Base-by-base conservation (phyloP, 208 protist genomes). In the Blastocrithidia nonstop region DNA sequence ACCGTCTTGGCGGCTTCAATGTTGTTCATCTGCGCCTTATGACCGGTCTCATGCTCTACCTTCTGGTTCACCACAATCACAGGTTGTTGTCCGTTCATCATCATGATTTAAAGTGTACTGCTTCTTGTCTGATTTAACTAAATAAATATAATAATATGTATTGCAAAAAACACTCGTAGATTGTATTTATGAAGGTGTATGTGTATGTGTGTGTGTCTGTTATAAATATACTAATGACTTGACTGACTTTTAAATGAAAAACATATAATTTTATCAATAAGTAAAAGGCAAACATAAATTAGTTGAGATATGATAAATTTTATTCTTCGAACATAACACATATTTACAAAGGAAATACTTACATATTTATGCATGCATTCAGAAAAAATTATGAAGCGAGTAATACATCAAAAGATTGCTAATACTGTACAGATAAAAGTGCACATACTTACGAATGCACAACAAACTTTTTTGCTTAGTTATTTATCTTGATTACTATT, bases 1-100 rank as follows among this genome's bases (percentile, higher is more conserved):
- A 99, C 96, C 2, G 95, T 93, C 69, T 97, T 98, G 24, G 93
- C 96, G 8, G 97, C 97, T 37, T 89, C 54, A 47, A 99, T 99
- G 70, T 99, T 99, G 53, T 82, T 92, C 44, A 98, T 69, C 76
- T 99, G 98, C 1, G 98, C 97, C 77, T 98, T 97, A 46, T 81
- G 77, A 15, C 97, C 97, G 40, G 64, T 84, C 63, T 99, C 95
- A 24, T 96, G 81, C 71, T 97, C 96, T 6, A 95, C 86, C 50
- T 95, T 97, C 52, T 96, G 75, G 56, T 98, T 89, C 19, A 95
- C 42, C 35, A 95, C 84, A 61, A 93, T 89, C 17, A 95, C 77
- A 11, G 69, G 86, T 54, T 88, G 80, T 54, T 90, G 83, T 21
- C 57, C 55, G 23, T 62, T 56, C 62, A 74, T 79, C 27, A 41